These are phyloP conservation scores for Entonaema liquescens DNA, from an alignment of 495 filamentous ascomycete species.

Conservation along the genomic window DNA sequence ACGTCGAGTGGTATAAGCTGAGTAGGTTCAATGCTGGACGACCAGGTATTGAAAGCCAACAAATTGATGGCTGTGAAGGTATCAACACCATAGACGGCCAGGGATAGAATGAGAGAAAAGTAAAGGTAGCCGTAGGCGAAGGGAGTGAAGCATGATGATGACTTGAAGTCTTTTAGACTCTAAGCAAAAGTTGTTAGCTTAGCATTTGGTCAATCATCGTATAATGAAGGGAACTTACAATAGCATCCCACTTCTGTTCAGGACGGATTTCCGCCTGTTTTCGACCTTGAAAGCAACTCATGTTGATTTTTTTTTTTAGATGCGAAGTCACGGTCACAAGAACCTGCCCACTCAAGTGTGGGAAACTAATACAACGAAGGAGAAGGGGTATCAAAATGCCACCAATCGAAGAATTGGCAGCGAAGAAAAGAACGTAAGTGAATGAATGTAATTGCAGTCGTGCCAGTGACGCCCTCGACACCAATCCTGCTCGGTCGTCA, in stretches of 20 bases:
- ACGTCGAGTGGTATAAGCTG: slow-evolving; percentile 68
- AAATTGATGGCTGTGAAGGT: slow-evolving; percentile 92
- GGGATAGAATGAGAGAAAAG: slow-evolving; percentile 76
- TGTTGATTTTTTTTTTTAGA: slow-evolving; percentile 51
- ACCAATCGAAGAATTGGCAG: slow-evolving; percentile 25
- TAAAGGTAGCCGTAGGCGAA: slow-evolving; percentile 89
- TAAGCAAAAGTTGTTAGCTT: slow-evolving; percentile 47
- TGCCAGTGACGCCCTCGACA: slow-evolving; percentile 3
- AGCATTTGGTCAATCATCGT: not conserved
- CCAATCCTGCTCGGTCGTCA: slow-evolving; percentile 37
- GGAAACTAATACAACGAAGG: slow-evolving; percentile 29
- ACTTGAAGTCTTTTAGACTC: slow-evolving; percentile 91
- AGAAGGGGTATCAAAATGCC: slow-evolving; percentile 47
- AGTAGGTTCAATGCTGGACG: slow-evolving; percentile 56
- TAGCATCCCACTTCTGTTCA: slow-evolving; percentile 94
- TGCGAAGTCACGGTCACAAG: slow-evolving; percentile 16
- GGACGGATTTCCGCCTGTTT: slow-evolving; percentile 70
- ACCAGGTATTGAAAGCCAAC: slow-evolving; percentile 79
- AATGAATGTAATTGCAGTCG: slow-evolving; percentile 36
- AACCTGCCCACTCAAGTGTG: slow-evolving; percentile 20
- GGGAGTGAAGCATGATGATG: slow-evolving; percentile 73
- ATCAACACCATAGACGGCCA: slow-evolving; percentile 90
- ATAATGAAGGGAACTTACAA: slow-evolving; percentile 65
- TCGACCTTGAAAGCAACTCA: slow-evolving; percentile 75
- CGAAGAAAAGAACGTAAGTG: slow-evolving; percentile 31